phyloP scores from a whole-genome alignment of 177 flowering plant species.

The Tripterygium wilfordii region DNA sequence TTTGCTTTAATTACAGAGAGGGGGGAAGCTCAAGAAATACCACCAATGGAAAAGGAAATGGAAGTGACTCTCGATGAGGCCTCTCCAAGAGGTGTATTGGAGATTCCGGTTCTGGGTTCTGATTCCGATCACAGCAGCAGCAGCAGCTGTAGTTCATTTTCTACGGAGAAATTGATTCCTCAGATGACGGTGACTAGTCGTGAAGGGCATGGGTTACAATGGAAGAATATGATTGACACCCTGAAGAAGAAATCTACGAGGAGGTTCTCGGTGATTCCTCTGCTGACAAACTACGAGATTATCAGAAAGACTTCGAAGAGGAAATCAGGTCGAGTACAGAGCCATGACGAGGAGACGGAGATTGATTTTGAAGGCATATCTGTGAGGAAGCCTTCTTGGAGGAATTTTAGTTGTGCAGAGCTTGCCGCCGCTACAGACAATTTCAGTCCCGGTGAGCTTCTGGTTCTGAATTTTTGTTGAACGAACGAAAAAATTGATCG shows the following conservation, averaged over 20 bases:
- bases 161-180: constrained; percentile 9
- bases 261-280: constrained; percentile 46
- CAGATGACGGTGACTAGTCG: background rate
- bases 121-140: constrained; percentile 51
- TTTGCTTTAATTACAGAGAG: constrained; percentile 6
- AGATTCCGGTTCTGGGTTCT: constrained; percentile 32
- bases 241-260: constrained; percentile 58
- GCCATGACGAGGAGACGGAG: constrained; percentile 24
- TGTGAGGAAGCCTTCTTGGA: constrained; percentile 70
- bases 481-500: too few relatives aligned
- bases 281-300: constrained; percentile 29
- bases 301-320: constrained; percentile 31
- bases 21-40: constrained; percentile 17
- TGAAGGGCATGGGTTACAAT: constrained; percentile 22
- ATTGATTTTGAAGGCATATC: constrained; percentile 19
- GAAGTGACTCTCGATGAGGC: constrained; percentile 13
- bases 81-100: constrained; percentile 70
- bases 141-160: constrained; percentile 18
- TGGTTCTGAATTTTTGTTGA: too few relatives aligned
- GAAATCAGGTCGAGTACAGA: constrained; percentile 31
- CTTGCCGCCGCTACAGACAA: constrained; percentile 69
- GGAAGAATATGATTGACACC: constrained; percentile 47
- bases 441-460: constrained; percentile 60
- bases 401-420: constrained; percentile 56
- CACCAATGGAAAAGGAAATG: background rate